A percentile compares a stretch with the other conserved stretches of the same genome.
These are phyloP conservation scores for Leccinum subgranulosum DNA, from an alignment of 768 basidiomycete genomes.

Conservation along the genomic window DNA sequence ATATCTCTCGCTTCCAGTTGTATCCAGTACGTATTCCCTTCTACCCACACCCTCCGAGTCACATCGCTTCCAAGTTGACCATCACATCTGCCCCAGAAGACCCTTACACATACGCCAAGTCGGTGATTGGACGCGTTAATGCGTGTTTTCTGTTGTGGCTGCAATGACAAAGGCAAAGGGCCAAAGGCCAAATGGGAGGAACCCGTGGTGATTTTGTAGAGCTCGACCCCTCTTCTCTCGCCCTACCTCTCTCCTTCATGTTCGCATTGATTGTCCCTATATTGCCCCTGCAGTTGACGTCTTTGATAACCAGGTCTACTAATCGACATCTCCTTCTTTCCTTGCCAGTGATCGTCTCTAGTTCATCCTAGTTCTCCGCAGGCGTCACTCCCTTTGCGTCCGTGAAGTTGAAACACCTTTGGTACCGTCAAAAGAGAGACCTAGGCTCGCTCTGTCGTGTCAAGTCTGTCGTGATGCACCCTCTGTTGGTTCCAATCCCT, in stretches of 20 bases:
- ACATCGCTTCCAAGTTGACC: slow-evolving; percentile 61
- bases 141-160: too few species aligned
- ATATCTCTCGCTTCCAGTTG: slow-evolving; percentile 84
- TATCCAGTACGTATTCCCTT: slow-evolving; percentile 84
- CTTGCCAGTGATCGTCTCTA: background rate
- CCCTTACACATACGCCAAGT: slow-evolving; percentile 81
- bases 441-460: slow-evolving; percentile 82
- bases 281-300: slow-evolving; percentile 23
- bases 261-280: too few species aligned
- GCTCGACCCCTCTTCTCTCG: too few species aligned
- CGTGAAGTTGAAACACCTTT: slow-evolving; percentile 85
- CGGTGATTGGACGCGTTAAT: slow-evolving; percentile 76
- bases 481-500: slow-evolving; percentile 98
- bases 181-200: too few species aligned
- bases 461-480: slow-evolving; percentile 88
- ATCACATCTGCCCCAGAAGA: slow-evolving; percentile 93
- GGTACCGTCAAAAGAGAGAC: slow-evolving; percentile 84
- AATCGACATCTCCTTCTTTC: slow-evolving; percentile 37
- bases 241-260: too few species aligned
- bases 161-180: too few species aligned
- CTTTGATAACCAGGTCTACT: slow-evolving; percentile 70
- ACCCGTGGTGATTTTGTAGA: too few species aligned
- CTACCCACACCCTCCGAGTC: background rate
- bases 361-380: slow-evolving; percentile 21
- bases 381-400: slow-evolving; percentile 94